A percentile compares a stretch with the other conserved stretches of the same genome.
These are phyloP conservation scores for Hypoxylon fragiforme DNA, from an alignment of 495 filamentous ascomycete genomes.

Conservation along the genomic window DNA sequence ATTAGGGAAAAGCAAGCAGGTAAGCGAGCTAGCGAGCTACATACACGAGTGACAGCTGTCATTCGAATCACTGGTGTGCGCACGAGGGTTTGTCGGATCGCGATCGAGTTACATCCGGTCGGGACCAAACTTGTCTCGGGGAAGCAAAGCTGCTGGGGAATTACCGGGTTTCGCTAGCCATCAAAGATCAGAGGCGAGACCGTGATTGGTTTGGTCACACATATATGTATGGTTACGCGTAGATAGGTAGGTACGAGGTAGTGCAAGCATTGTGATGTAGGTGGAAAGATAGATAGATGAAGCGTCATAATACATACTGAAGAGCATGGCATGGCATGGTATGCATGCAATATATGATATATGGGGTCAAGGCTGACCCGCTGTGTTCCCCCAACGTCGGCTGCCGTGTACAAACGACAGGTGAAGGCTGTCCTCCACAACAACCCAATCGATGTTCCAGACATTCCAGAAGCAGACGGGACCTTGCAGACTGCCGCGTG, in stretches of 20 bases:
- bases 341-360: neutral
- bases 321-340: too few species aligned
- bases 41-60: slow-evolving; percentile 21
- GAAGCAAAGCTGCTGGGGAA: slow-evolving; percentile 5
- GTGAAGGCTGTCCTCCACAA: slow-evolving; percentile 19
- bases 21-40: neutral
- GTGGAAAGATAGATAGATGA: neutral
- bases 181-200: slow-evolving; percentile 1
- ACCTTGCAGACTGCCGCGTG: slow-evolving; percentile 35
- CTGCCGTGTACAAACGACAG: slow-evolving; percentile 32
- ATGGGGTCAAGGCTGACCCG: slow-evolving; percentile 14
- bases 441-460: slow-evolving; percentile 25
- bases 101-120: slow-evolving; percentile 32
- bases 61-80: slow-evolving; percentile 18
- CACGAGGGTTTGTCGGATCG: slow-evolving; percentile 18
- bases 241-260: neutral
- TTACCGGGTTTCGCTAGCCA: slow-evolving; percentile 6
- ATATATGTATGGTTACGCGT: slow-evolving; percentile 13
- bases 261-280: neutral
- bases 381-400: slow-evolving; percentile 25
- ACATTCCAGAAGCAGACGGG: slow-evolving; percentile 34
- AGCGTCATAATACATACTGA: too few species aligned
- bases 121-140: slow-evolving; percentile 21
- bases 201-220: slow-evolving; percentile 2
- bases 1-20: neutral